A percentile compares a stretch with the other conserved stretches of the same genome.
These are phyloP conservation scores for Mycena sp. DNA, from an alignment of 1,284 basidiomycete species.

Conservation along the genomic window DNA sequence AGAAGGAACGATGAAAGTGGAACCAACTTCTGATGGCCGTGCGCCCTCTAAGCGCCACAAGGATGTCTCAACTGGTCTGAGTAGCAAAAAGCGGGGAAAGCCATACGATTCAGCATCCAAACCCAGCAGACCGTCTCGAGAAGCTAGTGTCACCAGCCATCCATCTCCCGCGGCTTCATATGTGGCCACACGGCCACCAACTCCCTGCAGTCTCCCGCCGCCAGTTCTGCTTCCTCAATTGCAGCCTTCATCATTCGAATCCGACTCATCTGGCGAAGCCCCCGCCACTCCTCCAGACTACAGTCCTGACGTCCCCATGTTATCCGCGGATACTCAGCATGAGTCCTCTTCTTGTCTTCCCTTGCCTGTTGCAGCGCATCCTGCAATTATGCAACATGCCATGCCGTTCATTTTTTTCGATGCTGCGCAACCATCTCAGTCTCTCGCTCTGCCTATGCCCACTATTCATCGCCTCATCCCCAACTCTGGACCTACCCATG, in stretches of 20 bases:
- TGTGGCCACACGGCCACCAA: constrained; percentile 56
- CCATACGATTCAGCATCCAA: constrained; percentile 66
- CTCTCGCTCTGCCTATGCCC: constrained; percentile 61
- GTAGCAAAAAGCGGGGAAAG: constrained; percentile 59
- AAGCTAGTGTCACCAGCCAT: constrained; percentile 59
- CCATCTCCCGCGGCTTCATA: constrained; percentile 58
- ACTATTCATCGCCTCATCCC: constrained; percentile 90
- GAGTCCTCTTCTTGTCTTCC: constrained; percentile 23
- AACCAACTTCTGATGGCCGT: constrained; percentile 27
- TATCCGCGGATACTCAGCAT: not conserved
- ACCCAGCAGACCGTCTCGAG: constrained; percentile 54
- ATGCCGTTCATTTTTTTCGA: constrained; percentile 72
- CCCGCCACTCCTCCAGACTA: constrained; percentile 30
- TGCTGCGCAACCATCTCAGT: constrained; percentile 53
- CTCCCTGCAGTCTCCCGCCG: constrained; percentile 42
- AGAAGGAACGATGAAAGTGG: constrained; percentile 36
- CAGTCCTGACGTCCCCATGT: constrained; percentile 18
- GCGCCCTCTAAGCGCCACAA: constrained; percentile 38
- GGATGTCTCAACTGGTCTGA: constrained; percentile 39
- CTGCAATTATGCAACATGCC: constrained; percentile 41
- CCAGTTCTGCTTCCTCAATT: not conserved
- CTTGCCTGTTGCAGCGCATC: constrained; percentile 23
- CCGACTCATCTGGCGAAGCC: constrained; percentile 28
- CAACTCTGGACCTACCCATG: constrained; percentile 89
- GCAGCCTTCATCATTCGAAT: constrained; percentile 26